phyloP scores from a whole-genome alignment of 805 yeast genomes.

The Suhomyces canberraensis region DNA sequence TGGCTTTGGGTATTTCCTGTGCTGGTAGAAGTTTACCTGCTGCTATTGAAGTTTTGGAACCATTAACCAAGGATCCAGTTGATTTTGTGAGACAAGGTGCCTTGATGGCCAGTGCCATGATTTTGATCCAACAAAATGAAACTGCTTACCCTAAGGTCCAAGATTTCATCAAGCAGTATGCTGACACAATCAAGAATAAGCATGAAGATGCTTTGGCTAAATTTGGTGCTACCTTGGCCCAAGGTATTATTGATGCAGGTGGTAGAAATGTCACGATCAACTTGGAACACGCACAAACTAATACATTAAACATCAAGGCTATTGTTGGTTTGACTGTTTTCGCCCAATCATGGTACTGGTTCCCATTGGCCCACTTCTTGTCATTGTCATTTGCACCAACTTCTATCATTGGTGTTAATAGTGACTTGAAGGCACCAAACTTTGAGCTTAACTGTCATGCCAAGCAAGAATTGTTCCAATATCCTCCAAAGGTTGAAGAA shows the following conservation, averaged over 20 bases:
- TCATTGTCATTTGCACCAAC: constrained; percentile 92
- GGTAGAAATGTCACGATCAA: constrained; percentile 96
- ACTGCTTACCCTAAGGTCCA: constrained; percentile 76
- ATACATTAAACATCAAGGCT: constrained; percentile 85
- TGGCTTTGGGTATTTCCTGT: constrained; percentile 96
- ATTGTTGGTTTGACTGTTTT: constrained; percentile 89
- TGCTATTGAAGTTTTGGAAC: constrained; percentile 89
- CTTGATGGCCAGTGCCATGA: constrained; percentile 85
- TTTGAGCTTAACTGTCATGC: constrained; percentile 79
- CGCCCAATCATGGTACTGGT: constrained; percentile 97
- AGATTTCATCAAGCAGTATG: constrained; percentile 68
- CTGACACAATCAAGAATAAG: constrained; percentile 76
- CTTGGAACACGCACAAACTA: constrained; percentile 83
- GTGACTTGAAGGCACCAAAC: constrained; percentile 80
- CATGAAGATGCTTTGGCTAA: constrained; percentile 96
- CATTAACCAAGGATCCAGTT: constrained; percentile 87
- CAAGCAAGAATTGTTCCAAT: constrained; percentile 74
- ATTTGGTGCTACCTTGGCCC: constrained; percentile 95
- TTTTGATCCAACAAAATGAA: constrained; percentile 84
- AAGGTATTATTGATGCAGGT: constrained; percentile 98
- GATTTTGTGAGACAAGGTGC: constrained; percentile 99
- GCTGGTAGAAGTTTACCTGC: constrained; percentile 89
- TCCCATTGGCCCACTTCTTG: constrained; percentile 91
- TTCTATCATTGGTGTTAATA: constrained; percentile 76
- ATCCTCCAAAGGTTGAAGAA: constrained; percentile 85